A percentile compares a stretch with the other conserved stretches of the same genome.
Conservation (phyloP, 768 basidiomycete genomes). For the Tylopilus rubrobrunneus region DNA sequence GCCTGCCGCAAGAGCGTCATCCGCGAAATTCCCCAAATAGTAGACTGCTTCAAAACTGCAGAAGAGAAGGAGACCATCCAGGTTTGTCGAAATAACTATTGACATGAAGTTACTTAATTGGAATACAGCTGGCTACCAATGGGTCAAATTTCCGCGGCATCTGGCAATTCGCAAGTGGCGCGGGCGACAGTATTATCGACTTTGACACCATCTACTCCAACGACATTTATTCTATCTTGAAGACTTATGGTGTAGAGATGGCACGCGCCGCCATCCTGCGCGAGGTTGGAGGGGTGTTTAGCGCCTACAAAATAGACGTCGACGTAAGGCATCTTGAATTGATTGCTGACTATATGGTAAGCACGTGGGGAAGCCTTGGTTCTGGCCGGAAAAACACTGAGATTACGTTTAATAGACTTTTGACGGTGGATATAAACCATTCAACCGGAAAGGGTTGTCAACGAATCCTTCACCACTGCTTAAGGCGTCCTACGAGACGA, state of each 20-base stretch:
- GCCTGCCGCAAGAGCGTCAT: constrained; percentile 81
- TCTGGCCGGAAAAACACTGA: neutral
- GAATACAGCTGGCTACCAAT: constrained; percentile 71
- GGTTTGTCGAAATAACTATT: constrained; percentile 32
- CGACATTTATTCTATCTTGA: constrained; percentile 87
- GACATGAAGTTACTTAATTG: neutral
- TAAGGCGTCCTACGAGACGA: constrained; percentile 98
- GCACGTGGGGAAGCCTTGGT: constrained; percentile 19
- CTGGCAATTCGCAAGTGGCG: constrained; percentile 66
- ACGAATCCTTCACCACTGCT: constrained; percentile 92
- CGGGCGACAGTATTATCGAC: constrained; percentile 60
- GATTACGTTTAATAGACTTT: constrained; percentile 64
- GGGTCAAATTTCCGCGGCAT: constrained; percentile 91
- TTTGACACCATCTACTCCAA: constrained; percentile 86
- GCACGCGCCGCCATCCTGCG: constrained; percentile 86
- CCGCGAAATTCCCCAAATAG: constrained; percentile 86
- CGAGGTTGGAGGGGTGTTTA: constrained; percentile 91
- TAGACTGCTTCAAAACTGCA: constrained; percentile 69
- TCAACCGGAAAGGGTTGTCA: constrained; percentile 94
- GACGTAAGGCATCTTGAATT: constrained; percentile 91
- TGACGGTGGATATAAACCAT: constrained; percentile 96
- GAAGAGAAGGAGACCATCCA: constrained; percentile 50
- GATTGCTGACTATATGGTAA: constrained; percentile 99
- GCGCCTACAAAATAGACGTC: constrained; percentile 93
- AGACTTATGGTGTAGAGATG: constrained; percentile 96